Evolutionary conservation across 2,329 filamentous ascomycete genomes (phyloP), one percentile per base, ranked within the genome.

Genomic region (Blastomyces silverae): DNA sequence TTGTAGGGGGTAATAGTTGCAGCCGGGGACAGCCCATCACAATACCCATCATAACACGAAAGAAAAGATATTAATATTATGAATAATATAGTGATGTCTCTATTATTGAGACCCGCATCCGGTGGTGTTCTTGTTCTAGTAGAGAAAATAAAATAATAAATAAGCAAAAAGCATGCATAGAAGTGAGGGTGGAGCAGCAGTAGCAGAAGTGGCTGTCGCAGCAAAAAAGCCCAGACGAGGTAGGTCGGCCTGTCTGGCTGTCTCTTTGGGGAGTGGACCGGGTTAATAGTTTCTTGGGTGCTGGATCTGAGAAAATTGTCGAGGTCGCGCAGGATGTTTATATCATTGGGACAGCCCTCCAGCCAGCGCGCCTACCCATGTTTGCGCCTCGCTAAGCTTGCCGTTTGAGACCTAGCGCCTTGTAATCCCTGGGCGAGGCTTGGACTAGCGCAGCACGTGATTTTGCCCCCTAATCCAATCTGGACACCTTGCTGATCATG

Each of bases 251-350:
- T 48, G 57, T 4, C 31, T 46, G 37, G 17, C 13, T 39, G 31
- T 8, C 3, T 56, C 3, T 2, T 56, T 10, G 53, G 20, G 31
- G 28, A 17, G 55, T 34, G 31, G 34, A 39, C 55, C 17, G 31
- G 55, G 55, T 34, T n/a, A 37, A 57, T 56, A 20, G 28, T 22
- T 57, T 44, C 28, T 39, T 58, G 42, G 53, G 56, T 52, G 25
- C 59, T 59, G 56, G 62, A 57, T 63, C 65, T 60, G 52, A 42
- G 58, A 61, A 62, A 61, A 64, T 67, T 64, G 48, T 77, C 77
- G 76, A 78, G 76, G 77, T 78, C 75, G 77, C 76, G 76, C 74
- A 74, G 75, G 72, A 73, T 76, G 77, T 79, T 79, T 79, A 79
- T 79, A 79, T 78, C 76, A 79, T 78, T 76, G 75, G 75, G 70